Conservation (phyloP, 2,329 filamentous ascomycete species). For the Diaporthe amygdali region DNA sequence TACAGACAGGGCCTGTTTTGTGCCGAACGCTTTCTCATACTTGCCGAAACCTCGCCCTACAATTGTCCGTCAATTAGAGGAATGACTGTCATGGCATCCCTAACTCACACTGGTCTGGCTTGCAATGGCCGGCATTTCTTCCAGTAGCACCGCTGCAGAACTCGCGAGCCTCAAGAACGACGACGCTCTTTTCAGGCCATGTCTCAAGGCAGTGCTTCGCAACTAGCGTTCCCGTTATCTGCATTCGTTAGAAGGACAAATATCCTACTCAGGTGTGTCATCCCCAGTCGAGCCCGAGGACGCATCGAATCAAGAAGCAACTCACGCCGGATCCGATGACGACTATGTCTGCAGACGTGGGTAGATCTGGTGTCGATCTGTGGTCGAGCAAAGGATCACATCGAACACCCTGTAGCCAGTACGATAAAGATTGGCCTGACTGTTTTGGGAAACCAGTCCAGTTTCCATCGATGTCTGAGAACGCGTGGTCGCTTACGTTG, state of each 20-base stretch:
- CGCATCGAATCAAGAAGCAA: not conserved
- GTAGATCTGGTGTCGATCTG: not conserved
- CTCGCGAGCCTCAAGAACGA: slow-evolving; percentile 27
- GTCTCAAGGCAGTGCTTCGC: slow-evolving; percentile 23
- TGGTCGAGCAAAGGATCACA: not conserved
- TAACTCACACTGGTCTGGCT: slow-evolving; percentile 1
- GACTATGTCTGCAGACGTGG: not conserved
- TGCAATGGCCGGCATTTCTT: slow-evolving; percentile 12
- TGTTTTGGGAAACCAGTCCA: not conserved
- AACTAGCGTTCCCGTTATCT: slow-evolving; percentile 25
- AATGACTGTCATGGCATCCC: accelerated
- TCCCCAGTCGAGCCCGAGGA: too few relatives aligned
- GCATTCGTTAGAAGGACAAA: not conserved
- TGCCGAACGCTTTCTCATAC: slow-evolving; percentile 9
- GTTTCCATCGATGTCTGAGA: not conserved
- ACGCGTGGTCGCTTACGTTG: not conserved
- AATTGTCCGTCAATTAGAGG: accelerated
- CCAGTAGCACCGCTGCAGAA: slow-evolving; percentile 27
- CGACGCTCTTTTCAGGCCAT: slow-evolving; percentile 26
- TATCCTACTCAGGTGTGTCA: too few relatives aligned
- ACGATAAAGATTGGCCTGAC: not conserved
- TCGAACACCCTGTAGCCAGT: not conserved
- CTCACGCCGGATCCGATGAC: slow-evolving; percentile 3
- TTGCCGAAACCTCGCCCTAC: slow-evolving; percentile 6
- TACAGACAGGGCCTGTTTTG: not conserved